A percentile compares a stretch with the other conserved stretches of the same genome.
Evolutionary conservation across 2,329 filamentous ascomycete species (phyloP).

Genomic region (Coleophoma crateriformis): DNA sequence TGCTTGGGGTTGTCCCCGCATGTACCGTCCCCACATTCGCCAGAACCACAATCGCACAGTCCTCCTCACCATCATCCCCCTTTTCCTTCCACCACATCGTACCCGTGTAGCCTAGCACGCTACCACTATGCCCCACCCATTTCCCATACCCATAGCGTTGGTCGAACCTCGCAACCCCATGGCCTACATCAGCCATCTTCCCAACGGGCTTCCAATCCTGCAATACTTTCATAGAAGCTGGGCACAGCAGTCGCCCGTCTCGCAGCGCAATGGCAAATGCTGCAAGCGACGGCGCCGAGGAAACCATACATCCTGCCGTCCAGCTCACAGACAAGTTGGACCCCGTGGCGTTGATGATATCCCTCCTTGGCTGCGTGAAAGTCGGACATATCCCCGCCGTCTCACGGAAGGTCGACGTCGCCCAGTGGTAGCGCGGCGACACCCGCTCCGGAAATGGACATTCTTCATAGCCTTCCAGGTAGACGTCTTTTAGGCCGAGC

Average conservation of each 20-base stretch:
- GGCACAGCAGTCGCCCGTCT: conserved; percentile 4
- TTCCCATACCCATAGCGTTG: neutral
- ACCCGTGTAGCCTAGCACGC: conserved; percentile 9
- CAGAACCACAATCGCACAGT: conserved; percentile 8
- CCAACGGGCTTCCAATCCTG: conserved; percentile 1
- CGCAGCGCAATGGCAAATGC: conserved; percentile 6
- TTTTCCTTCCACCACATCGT: conserved; percentile 3
- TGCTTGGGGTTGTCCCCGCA: too few species aligned
- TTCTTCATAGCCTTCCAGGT: conserved; percentile 3
- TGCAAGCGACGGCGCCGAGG: conserved; percentile 6
- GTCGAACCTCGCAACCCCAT: conserved; percentile 5
- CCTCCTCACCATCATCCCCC: conserved; percentile 2
- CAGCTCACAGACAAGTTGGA: conserved; percentile 12
- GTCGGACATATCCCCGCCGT: conserved; percentile 6
- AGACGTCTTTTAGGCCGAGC: conserved; percentile 4
- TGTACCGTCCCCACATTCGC: conserved; percentile 7
- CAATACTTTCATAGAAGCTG: conserved; percentile 4
- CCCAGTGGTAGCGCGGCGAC: conserved; percentile 10
- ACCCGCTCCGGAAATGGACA: neutral
- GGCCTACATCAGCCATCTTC: conserved; percentile 1
- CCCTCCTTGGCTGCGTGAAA: neutral
- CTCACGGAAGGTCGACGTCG: conserved; percentile 4
- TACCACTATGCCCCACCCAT: conserved; percentile 9
- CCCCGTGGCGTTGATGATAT: conserved; percentile 6
- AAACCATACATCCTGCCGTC: conserved; percentile 8